Base-by-base conservation (phyloP, 139 green algal genomes). In the Coelastrella sp. region DNA sequence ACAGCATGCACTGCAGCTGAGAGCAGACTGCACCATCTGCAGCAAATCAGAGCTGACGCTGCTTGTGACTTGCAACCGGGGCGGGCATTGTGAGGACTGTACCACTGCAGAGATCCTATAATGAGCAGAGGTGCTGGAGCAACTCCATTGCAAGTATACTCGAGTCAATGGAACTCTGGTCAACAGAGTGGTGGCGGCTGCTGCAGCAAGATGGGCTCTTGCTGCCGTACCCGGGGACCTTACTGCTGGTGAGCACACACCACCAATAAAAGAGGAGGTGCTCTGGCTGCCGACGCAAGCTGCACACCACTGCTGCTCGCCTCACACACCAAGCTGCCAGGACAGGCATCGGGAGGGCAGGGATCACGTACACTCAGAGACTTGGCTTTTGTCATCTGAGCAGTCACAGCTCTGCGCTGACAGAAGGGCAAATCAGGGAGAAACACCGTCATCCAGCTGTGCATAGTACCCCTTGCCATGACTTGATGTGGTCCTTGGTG, bases 21-120 rank as follows among this genome's bases (percentile, higher is more conserved):
- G n/a, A n/a, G n/a, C n/a, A n/a, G n/a, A n/a, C n/a, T n/a, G n/a
- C 14, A 87, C 82, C 22, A 87, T 61, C 82, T 87, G 82, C 10
- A 78, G 49, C n/a, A n/a, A n/a, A n/a, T n/a, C n/a, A n/a, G n/a
- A n/a, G n/a, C n/a, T n/a, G n/a, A n/a, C n/a, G n/a, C n/a, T n/a
- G n/a, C n/a, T n/a, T n/a, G n/a, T n/a, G n/a, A n/a, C n/a, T n/a
- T n/a, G n/a, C n/a, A n/a, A n/a, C n/a, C n/a, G n/a, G n/a, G n/a
- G n/a, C n/a, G n/a, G n/a, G n/a, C n/a, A n/a, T n/a, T n/a, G n/a
- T n/a, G n/a, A n/a, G n/a, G n/a, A n/a, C 63, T 72, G 14, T 72
- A 14, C 63, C 11, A 75, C 70, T 49, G 17, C 17, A 78, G 27
- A 35, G 17, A 78, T 22, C 14, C 70, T 49, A n/a, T n/a, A n/a